These are phyloP conservation scores for Xylariaceae sp. DNA, from an alignment of 2,329 filamentous ascomycete species.

Conservation along the genomic window DNA sequence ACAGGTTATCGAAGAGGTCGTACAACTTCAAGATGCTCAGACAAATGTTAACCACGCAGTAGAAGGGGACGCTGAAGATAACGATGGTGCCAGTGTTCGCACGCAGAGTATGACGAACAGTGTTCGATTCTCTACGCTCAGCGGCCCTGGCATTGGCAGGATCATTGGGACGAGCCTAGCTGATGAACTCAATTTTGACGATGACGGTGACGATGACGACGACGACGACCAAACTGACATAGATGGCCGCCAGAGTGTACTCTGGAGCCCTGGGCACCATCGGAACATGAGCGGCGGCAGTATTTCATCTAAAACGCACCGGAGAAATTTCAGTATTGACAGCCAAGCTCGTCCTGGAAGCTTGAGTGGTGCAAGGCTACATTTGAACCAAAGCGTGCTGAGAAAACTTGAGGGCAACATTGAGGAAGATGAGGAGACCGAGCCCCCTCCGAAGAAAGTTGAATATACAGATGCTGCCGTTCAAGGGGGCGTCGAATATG, in stretches of 20 bases:
- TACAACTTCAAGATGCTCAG: conserved; percentile 59
- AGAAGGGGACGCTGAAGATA: conserved; percentile 61
- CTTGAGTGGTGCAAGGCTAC: conserved; percentile 49
- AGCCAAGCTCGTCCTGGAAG: conserved; percentile 54
- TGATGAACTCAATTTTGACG: conserved; percentile 84
- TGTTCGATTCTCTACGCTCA: conserved; percentile 69
- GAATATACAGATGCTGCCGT: conserved; percentile 25
- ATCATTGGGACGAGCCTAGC: conserved; percentile 72
- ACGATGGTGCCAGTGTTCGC: conserved; percentile 67
- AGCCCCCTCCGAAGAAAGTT: conserved; percentile 36
- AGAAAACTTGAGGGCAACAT: conserved; percentile 52
- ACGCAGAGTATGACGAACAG: conserved; percentile 71
- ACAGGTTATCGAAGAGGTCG: conserved; percentile 78
- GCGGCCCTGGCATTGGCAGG: conserved; percentile 52
- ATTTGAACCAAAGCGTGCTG: conserved; percentile 52
- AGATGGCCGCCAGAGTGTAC: conserved; percentile 61
- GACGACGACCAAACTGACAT: conserved; percentile 68
- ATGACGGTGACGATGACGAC: too few species aligned
- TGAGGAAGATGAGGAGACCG: conserved; percentile 47
- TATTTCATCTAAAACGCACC: conserved; percentile 44
- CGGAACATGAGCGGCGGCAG: conserved; percentile 58
- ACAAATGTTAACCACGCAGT: conserved; percentile 38
- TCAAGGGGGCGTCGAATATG: not conserved
- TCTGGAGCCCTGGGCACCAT: conserved; percentile 49
- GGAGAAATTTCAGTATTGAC: conserved; percentile 55